These are phyloP conservation scores for Pseudogymnoascus sp. DNA, from an alignment of 2,329 filamentous ascomycete genomes.

Conservation along the genomic window DNA sequence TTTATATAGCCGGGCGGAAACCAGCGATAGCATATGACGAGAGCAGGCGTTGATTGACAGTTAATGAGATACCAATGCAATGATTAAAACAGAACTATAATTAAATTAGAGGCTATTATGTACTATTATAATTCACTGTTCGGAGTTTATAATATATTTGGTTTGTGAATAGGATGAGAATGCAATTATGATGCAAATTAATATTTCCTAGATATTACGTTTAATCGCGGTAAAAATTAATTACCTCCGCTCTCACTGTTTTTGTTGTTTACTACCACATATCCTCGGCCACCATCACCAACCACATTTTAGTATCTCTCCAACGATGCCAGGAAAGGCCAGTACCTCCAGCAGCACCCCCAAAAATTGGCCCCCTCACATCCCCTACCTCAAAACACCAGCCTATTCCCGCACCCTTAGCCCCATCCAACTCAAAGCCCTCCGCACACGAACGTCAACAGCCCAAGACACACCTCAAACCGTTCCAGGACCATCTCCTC, in stretches of 20 bases:
- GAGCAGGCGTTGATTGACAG: background rate
- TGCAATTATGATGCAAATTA: background rate
- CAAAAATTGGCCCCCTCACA: conserved; percentile 50
- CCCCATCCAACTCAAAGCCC: background rate
- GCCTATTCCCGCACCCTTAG: conserved; percentile 36
- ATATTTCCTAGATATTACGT: background rate
- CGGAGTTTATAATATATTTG: background rate
- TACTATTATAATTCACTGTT: background rate
- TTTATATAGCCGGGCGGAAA: background rate
- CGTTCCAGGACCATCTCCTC: conserved; percentile 39
- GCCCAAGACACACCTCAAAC: conserved; percentile 30
- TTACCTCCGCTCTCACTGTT: background rate
- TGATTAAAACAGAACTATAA: background rate
- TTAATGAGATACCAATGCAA: conserved; percentile 8
- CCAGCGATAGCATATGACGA: conserved; percentile 3
- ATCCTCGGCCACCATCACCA: background rate
- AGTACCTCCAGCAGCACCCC: conserved; percentile 27
- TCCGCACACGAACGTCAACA: conserved; percentile 33
- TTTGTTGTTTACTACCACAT: background rate
- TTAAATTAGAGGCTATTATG: background rate
- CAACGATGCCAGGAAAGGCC: background rate
- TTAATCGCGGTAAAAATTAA: background rate
- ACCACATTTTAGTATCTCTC: background rate
- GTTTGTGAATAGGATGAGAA: background rate
- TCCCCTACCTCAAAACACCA: conserved; percentile 49